phyloP scores from a whole-genome alignment of 2,329 filamentous ascomycete genomes.

The Thelonectria olida region DNA sequence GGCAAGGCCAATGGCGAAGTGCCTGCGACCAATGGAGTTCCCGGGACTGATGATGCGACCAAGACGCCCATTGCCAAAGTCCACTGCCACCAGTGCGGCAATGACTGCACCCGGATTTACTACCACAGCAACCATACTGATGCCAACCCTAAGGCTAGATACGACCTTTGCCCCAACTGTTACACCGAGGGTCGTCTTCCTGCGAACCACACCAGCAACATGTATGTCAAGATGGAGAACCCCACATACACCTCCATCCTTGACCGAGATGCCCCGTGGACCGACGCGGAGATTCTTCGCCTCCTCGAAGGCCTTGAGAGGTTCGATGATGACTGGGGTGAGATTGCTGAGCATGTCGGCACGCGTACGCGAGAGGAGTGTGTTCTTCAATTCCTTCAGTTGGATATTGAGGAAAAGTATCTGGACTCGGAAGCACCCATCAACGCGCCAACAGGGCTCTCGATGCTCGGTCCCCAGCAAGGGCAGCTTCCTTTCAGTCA shows the following conservation, averaged over 20 bases:
- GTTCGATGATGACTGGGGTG: slow-evolving; percentile 95
- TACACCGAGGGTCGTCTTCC: slow-evolving; percentile 87
- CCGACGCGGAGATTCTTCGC: slow-evolving; percentile 87
- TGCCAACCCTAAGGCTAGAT: slow-evolving; percentile 74
- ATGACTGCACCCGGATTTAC: slow-evolving; percentile 80
- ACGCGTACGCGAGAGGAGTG: slow-evolving; percentile 95
- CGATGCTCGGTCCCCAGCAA: slow-evolving; percentile 75
- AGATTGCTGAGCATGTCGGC: slow-evolving; percentile 90
- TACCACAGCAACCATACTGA: slow-evolving; percentile 67
- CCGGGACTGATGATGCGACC: slow-evolving; percentile 66
- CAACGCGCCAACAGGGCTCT: slow-evolving; percentile 65
- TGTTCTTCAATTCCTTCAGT: slow-evolving; percentile 92
- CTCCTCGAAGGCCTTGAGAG: slow-evolving; percentile 91
- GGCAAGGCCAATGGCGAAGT: slow-evolving; percentile 81
- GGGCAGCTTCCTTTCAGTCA: slow-evolving; percentile 91
- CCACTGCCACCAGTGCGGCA: slow-evolving; percentile 90
- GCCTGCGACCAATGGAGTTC: slow-evolving; percentile 70
- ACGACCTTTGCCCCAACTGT: slow-evolving; percentile 91
- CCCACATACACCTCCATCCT: slow-evolving; percentile 80
- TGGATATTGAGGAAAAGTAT: slow-evolving; percentile 98
- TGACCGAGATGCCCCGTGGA: slow-evolving; percentile 89
- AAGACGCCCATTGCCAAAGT: slow-evolving; percentile 75
- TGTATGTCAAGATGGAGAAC: slow-evolving; percentile 92
- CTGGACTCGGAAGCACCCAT: slow-evolving; percentile 75
- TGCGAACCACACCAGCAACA: slow-evolving; percentile 77